These are phyloP conservation scores for Globisporangium cystogenes DNA, from an alignment of 352 stramenopile genomes.

Conservation along the genomic window DNA sequence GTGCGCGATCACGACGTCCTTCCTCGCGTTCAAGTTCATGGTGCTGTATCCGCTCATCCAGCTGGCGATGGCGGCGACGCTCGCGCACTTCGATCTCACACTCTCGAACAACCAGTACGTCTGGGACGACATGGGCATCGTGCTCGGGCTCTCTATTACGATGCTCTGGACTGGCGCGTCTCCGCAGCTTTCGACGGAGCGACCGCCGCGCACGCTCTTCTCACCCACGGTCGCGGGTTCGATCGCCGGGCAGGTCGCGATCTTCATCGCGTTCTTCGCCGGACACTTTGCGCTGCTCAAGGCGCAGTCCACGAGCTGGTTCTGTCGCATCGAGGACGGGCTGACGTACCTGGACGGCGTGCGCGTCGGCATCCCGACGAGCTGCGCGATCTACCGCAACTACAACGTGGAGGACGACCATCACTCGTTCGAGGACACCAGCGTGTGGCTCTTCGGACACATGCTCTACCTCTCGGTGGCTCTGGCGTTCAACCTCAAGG, in stretches of 20 bases:
- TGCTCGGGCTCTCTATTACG: conserved; percentile 37
- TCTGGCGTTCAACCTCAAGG: conserved; percentile 48
- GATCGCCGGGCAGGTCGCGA: conserved; percentile 34
- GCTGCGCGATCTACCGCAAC: conserved; percentile 26
- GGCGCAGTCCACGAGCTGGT: conserved; percentile 27
- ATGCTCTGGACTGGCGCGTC: conserved; percentile 52
- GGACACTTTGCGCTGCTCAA: conserved; percentile 23
- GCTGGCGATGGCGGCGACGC: conserved; percentile 33
- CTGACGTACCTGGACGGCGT: conserved; percentile 17
- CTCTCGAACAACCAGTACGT: conserved; percentile 59
- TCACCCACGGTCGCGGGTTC: conserved; percentile 39
- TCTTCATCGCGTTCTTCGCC: conserved; percentile 49
- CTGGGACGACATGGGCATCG: conserved; percentile 49
- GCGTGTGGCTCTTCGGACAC: conserved; percentile 55
- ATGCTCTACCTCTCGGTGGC: conserved; percentile 46
- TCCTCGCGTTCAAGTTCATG: conserved; percentile 53
- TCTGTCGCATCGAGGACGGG: conserved; percentile 31
- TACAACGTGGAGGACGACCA: conserved; percentile 30
- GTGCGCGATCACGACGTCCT: conserved; percentile 63
- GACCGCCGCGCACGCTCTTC: conserved; percentile 43
- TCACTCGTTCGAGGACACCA: conserved; percentile 40
- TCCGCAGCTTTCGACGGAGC: conserved; percentile 20
- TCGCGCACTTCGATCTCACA: conserved; percentile 25
- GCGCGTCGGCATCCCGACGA: conserved; percentile 8
- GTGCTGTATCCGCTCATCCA: conserved; percentile 60